phyloP scores from a whole-genome alignment of 495 filamentous ascomycete genomes.

The Aspergillus ellipticus region DNA sequence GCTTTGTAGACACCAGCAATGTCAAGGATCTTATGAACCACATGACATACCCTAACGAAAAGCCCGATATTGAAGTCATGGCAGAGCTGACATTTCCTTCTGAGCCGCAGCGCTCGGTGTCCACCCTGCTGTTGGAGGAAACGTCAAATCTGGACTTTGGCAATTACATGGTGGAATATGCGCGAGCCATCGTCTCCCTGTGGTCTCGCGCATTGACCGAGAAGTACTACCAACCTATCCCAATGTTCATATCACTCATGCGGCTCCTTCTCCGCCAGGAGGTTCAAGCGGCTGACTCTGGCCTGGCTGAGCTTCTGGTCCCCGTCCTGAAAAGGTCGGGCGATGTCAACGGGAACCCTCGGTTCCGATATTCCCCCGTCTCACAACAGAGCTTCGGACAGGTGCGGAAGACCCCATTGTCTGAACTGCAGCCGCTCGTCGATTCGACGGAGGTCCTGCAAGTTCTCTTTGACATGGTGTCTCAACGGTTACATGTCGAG shows the following conservation, averaged over 20 bases:
- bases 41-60: constrained; percentile 38
- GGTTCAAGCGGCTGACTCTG: constrained; percentile 36
- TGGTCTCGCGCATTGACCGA: constrained; percentile 63
- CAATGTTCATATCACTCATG: constrained; percentile 55
- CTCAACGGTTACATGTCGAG: constrained; percentile 40
- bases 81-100: constrained; percentile 52
- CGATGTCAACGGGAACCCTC: constrained; percentile 55
- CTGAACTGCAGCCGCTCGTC: constrained; percentile 46
- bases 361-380: constrained; percentile 45
- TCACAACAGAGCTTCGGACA: constrained; percentile 36
- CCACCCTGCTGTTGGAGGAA: constrained; percentile 55
- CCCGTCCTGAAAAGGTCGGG: constrained; percentile 51
- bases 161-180: constrained; percentile 51
- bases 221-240: constrained; percentile 54
- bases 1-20: constrained; percentile 29
- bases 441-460: constrained; percentile 54
- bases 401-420: constrained; percentile 39
- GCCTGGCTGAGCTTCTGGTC: constrained; percentile 51
- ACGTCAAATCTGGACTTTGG: constrained; percentile 40
- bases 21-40: constrained; percentile 60
- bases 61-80: constrained; percentile 55
- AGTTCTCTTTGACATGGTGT: constrained; percentile 56
- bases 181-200: constrained; percentile 48
- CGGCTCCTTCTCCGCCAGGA: constrained; percentile 52
- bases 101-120: constrained; percentile 46